Percentiles rank a stretch among this genome's conserved stretches.
Evolutionary conservation across 2,329 filamentous ascomycete species (phyloP).

Genomic region (Fulvia fulva): DNA sequence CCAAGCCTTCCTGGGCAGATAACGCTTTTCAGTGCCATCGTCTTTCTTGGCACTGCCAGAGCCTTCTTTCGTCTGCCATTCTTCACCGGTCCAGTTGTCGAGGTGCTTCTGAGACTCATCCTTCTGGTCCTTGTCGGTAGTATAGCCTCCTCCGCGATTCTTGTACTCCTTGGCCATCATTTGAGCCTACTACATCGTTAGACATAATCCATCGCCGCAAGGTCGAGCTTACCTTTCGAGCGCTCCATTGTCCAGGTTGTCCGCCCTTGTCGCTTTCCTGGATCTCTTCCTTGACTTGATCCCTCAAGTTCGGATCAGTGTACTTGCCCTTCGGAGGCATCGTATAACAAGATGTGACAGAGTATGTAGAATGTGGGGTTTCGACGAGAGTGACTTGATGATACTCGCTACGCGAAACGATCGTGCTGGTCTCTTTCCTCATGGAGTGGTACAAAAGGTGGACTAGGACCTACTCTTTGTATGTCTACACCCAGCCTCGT

Average conservation of each 20-base stretch:
- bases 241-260: constrained; percentile 48
- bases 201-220: not conserved
- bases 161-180: constrained; percentile 48
- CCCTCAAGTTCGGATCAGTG: constrained; percentile 44
- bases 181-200: constrained; percentile 35
- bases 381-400: not conserved
- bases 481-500: not conserved
- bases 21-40: constrained; percentile 44
- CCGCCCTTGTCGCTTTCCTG: constrained; percentile 46
- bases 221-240: constrained; percentile 37
- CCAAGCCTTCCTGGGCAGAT: constrained; percentile 48
- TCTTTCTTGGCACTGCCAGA: constrained; percentile 42
- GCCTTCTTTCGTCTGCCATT: constrained; percentile 50
- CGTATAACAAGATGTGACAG: not conserved
- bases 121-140: constrained; percentile 41
- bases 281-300: constrained; percentile 47
- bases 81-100: constrained; percentile 45
- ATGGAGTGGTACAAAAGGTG: not conserved
- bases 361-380: not conserved
- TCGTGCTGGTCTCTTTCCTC: not conserved
- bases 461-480: not conserved
- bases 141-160: constrained; percentile 46
- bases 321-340: constrained; percentile 49
- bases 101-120: constrained; percentile 44
- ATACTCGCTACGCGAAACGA: not conserved